Percentiles rank a stretch among this genome's conserved stretches.
Evolutionary conservation across 2,329 filamentous ascomycete genomes (phyloP).

Genomic region (Clarireedia homoeocarpa): DNA sequence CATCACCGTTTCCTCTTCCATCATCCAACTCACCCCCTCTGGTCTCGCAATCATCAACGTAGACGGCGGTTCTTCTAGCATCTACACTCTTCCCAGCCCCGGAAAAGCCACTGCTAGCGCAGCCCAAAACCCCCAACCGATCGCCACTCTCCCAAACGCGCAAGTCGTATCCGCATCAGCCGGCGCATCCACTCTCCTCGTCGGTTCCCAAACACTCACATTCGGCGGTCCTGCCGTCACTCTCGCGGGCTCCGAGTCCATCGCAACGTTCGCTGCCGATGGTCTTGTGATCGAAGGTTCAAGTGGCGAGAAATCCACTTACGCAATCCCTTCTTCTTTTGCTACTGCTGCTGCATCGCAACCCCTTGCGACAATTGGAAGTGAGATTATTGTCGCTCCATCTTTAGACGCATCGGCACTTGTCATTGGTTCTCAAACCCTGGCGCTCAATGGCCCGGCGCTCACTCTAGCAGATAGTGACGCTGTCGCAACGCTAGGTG

Average conservation of each 20-base stretch:
- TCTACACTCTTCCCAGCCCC: not conserved
- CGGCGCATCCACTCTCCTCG: slow-evolving; percentile 11
- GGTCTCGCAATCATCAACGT: not conserved
- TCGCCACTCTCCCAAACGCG: slow-evolving; percentile 5
- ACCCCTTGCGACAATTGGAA: not conserved
- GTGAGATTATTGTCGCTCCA: not conserved
- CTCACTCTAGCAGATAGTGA: not conserved
- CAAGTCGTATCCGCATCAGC: slow-evolving; percentile 12
- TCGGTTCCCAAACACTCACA: slow-evolving; percentile 11
- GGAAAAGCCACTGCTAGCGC: not conserved
- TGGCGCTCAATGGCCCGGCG: slow-evolving; percentile 3
- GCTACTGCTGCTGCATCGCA: not conserved
- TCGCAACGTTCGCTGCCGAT: slow-evolving; percentile 7
- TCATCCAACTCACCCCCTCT: not conserved
- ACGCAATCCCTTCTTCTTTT: slow-evolving; percentile 3
- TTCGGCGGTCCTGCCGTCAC: slow-evolving; percentile 11
- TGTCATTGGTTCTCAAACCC: slow-evolving; percentile 6
- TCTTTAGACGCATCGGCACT: not conserved
- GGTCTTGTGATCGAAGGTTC: slow-evolving; percentile 14
- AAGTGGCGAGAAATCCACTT: slow-evolving; percentile 9
- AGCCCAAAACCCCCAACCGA: not conserved
- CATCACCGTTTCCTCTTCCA: not conserved
- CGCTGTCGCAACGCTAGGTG: slow-evolving; percentile 8
- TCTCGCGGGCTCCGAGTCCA: slow-evolving; percentile 6
- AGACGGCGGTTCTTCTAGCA: not conserved